Evolutionary conservation across 179 eudicot species (phyloP), one percentile per base, ranked within the genome.

Genomic region (Spergularia azorica): DNA sequence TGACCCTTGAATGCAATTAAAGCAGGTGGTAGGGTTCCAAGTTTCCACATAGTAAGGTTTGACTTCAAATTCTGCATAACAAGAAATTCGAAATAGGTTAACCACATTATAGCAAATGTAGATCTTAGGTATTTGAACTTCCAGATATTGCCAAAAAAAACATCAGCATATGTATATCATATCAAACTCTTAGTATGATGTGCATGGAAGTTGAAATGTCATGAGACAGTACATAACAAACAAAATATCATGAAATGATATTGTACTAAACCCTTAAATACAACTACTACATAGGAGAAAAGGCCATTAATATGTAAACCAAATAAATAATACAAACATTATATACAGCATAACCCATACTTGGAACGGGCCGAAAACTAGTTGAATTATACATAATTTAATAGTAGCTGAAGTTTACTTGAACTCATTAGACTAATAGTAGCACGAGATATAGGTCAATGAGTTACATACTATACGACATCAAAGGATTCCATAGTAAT

Each of bases 21-120:
- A 73, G 99, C 99, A 16, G 99, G 99, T 14, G 98, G 99, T 17
- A 94, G 85, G 32, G 99, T 96, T 77, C 99, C 98, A 57, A 96
- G 98, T 85, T 94, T 96, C 98, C 98, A 96, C 85, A 96, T 82
- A 18, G 93, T 88, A 82, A 94, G 85, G 86, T 96, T 96, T 71
- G 98, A 90, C 79, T 90, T 92, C 82, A 96, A 84, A 84, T 96
- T 96, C 99, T 96, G 93, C 89, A 89, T 13, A n/a, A 67, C n/a
- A 26, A 77, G 17, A 51, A 68, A 76, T 51, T 57, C 36, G 65
- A 79, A 56, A 46, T 46, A 65, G 39, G 46, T 77, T 67, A 76
- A 41, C 56, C 48, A 43, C 43, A 9, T 21, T 38, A 56, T 46
- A 1, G 17, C 32, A 51, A 76, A 50, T n/a, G 3, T 6, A 11